phyloP scores from a whole-genome alignment of 2,329 filamentous ascomycete genomes.

The Verticillium longisporum region DNA sequence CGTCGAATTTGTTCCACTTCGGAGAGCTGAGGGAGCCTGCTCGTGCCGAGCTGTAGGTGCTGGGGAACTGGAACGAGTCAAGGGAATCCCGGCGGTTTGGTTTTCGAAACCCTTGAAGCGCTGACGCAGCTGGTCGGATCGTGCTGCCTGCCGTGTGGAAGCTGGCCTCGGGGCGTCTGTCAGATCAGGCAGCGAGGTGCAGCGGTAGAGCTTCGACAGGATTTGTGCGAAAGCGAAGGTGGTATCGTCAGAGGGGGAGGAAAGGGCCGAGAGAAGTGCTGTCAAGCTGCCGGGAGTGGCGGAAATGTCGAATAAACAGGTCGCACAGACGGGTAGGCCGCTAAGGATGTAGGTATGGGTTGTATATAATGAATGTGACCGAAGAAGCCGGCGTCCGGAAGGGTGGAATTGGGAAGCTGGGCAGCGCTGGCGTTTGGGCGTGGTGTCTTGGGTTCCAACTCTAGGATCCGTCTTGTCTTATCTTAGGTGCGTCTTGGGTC shows the following conservation, averaged over 20 bases:
- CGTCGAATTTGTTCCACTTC: no score
- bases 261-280: neutral
- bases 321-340: neutral
- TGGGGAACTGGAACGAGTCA: neutral
- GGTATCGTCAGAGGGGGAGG: neutral
- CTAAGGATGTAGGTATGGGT: neutral
- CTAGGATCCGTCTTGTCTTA: neutral
- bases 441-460: neutral
- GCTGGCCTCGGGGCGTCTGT: neutral
- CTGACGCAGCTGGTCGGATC: neutral
- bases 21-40: neutral
- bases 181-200: no score
- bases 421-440: neutral
- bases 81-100: neutral
- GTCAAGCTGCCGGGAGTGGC: conserved; percentile 1
- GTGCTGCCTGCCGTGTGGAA: neutral
- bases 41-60: neutral
- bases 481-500: neutral
- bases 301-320: neutral
- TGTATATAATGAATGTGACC: neutral
- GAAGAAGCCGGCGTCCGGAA: neutral
- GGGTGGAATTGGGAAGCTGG: neutral
- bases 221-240: neutral
- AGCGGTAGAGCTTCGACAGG: no score
- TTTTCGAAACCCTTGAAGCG: neutral